Base-by-base conservation (phyloP, 2,329 filamentous ascomycete genomes). In the Trichoderma koningii region DNA sequence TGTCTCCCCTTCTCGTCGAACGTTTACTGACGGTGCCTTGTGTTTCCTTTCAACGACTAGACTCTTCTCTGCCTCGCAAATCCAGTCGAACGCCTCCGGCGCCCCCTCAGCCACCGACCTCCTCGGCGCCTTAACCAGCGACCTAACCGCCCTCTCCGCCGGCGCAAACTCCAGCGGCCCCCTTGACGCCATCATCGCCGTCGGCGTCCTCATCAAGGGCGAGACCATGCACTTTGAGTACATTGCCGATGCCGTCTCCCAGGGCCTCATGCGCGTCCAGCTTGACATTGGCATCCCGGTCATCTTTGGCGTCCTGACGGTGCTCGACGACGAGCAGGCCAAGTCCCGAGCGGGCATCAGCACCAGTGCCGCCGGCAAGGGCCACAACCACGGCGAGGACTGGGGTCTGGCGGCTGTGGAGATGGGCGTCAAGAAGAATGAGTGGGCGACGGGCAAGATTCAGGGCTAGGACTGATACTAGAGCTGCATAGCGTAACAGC, bases 221-320 rank as follows among this genome's bases (percentile, higher is more conserved):
- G 91, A 96, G 79, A 98, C 95, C 7, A 97, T 97, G 93, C 95
- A 99, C 80, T 99, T 99, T 74, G 95, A 99, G 80, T 98, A 99
- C 81, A 99, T 99, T 72, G 86, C 93, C 48, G 95, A 98, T 69
- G 87, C 92, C 47, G 93, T 96, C 7, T 92, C 88, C 65, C 92
- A 97, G 68, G 95, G 92, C 7, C 83, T 99, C 67, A 99, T 99
- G 95, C 88, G 92, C 69, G 88, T 98, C 66, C 93, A 96, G 77
- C 83, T 98, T 63, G 94, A 99, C 76, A 88, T 87, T 10, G 91
- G 92, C 51, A 87, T 96, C 57, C 95, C 95, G 38, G 90, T 99
- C 66, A 86, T 98, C 66, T 97, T 98, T 77, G 94, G 95, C 15
- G 82, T 98, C 71, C 81, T 99, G 77, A 99, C 95, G 23, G 88